Evolutionary conservation across 2,329 filamentous ascomycete genomes (phyloP).

Genomic region (Trichophyton mentagrophytes): DNA sequence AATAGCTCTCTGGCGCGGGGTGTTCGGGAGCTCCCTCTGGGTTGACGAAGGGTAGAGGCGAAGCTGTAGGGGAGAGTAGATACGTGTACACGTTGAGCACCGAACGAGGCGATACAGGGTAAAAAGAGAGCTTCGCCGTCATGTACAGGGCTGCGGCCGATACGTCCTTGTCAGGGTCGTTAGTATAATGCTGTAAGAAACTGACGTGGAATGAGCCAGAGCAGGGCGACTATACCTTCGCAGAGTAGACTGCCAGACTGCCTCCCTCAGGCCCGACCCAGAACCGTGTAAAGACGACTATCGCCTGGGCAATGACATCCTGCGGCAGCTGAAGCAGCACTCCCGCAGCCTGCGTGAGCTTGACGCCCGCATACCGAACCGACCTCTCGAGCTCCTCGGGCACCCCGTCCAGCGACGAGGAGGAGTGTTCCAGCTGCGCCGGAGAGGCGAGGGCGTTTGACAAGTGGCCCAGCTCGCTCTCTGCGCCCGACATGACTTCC

Average conservation of each 20-base stretch:
- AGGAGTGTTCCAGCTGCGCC: slow-evolving; percentile 33
- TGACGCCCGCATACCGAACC: slow-evolving; percentile 32
- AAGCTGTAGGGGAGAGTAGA: slow-evolving; percentile 50
- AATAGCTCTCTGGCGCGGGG: slow-evolving; percentile 45
- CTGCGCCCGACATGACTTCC: not conserved
- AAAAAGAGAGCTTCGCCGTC: slow-evolving; percentile 66
- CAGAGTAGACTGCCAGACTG: slow-evolving; percentile 31
- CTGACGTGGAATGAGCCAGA: no score
- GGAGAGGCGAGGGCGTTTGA: slow-evolving; percentile 36
- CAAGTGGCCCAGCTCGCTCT: slow-evolving; percentile 22
- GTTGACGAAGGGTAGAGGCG: slow-evolving; percentile 38
- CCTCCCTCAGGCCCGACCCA: slow-evolving; percentile 48
- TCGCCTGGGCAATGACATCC: slow-evolving; percentile 72
- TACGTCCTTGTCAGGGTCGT: slow-evolving; percentile 50
- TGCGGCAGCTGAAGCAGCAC: slow-evolving; percentile 74
- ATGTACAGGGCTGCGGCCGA: slow-evolving; percentile 75
- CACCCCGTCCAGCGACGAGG: slow-evolving; percentile 33
- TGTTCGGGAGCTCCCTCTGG: slow-evolving; percentile 18
- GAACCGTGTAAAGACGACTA: slow-evolving; percentile 68
- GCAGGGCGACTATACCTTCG: slow-evolving; percentile 23
- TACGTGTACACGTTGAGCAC: slow-evolving; percentile 77
- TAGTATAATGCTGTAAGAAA: not conserved
- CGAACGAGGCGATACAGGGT: slow-evolving; percentile 63
- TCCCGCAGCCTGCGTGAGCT: slow-evolving; percentile 37
- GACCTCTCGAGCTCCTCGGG: slow-evolving; percentile 31